Base-by-base conservation (phyloP, 345 rosid genomes). In the Geranium brycei region DNA sequence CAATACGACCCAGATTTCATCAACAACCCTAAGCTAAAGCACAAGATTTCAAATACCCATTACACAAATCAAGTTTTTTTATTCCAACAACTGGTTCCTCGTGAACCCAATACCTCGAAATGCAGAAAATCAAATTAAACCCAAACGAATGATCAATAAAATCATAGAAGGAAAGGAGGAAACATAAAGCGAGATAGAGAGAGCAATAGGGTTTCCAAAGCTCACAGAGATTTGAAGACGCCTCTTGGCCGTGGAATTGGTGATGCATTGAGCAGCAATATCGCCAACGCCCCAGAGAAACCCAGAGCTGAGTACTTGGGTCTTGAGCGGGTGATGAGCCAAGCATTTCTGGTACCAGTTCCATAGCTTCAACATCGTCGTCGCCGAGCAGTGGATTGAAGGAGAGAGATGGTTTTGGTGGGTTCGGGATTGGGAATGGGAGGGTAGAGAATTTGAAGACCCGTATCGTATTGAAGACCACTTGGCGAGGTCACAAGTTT, bases 241-340 rank as follows among this genome's bases (percentile, higher is more conserved):
- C 35, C 60, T 68, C 67, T 71, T 73, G 0, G 91, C 77, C 17
- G 95, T 89, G 64, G 89, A 74, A 66, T 89, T 89, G 62, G 95
- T 89, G 82, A 86, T 79, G 84, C 71, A 84, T 69, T 92, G 95
- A 68, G 96, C 98, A 55, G 91, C 80, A 69, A 92, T 74, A 76
- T 92, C 96, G 62, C 96, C 95, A 32, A 77, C 71, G 73, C 88
- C 88, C 98, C 98, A 92, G 2, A 92, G 87, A 59, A 87, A 66
- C 14, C 96, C 98, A n/a, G 96, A 92, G 80, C 95, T 87, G 57
- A 92, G 69, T 62, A 87, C 80, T 73, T 92, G 98, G 51, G 95
- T 89, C 82, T 89, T 87, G 63, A 92, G 67, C 0, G 98, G 93
- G 69, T 87, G 88, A 61, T 76, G 66, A 31, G 83, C 61, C 16